Percentiles rank a stretch among this genome's conserved stretches.
Conservation (phyloP, 1,139 yeast species). For the Blastobotrys capitulatus region DNA sequence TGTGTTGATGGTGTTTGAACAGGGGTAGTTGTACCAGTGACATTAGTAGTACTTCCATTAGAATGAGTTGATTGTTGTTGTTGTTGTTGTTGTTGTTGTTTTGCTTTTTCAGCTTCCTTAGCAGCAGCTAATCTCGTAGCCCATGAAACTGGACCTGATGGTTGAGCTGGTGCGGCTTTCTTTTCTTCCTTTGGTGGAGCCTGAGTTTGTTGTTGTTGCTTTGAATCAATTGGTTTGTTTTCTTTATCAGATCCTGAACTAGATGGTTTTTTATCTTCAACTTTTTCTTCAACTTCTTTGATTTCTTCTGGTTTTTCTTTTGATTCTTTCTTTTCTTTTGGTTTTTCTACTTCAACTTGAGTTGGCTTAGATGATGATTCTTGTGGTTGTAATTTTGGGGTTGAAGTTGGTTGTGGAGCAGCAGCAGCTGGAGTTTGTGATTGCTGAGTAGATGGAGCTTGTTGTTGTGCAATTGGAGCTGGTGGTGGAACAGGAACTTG, state of each 20-base stretch:
- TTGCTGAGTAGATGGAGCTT: constrained; percentile 4
- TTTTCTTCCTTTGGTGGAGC: neutral
- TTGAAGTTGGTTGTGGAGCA: constrained; percentile 10
- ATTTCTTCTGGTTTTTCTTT: neutral
- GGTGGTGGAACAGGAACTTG: constrained; percentile 6
- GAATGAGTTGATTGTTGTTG: constrained; percentile 12
- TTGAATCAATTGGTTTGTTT: neutral
- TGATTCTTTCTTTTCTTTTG: neutral
- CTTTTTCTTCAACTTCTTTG: neutral
- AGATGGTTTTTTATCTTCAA: neutral
- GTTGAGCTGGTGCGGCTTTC: constrained; percentile 4
- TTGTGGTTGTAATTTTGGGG: constrained; percentile 9
- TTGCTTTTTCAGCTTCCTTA: neutral
- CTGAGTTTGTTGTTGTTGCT: too few relatives aligned
- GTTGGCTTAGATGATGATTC: constrained; percentile 5
- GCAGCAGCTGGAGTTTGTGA: constrained; percentile 1
- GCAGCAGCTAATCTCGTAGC: constrained; percentile 7
- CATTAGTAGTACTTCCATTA: too few relatives aligned
- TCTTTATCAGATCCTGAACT: neutral
- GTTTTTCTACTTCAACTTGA: neutral
- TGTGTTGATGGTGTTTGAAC: constrained; percentile 5
- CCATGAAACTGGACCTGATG: constrained; percentile 8
- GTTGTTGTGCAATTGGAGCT: constrained; percentile 5
- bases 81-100: constrained; percentile 7
- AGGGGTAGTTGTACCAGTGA: constrained; percentile 12